phyloP scores from a whole-genome alignment of 257 asterid species.

The Verbena officinalis region DNA sequence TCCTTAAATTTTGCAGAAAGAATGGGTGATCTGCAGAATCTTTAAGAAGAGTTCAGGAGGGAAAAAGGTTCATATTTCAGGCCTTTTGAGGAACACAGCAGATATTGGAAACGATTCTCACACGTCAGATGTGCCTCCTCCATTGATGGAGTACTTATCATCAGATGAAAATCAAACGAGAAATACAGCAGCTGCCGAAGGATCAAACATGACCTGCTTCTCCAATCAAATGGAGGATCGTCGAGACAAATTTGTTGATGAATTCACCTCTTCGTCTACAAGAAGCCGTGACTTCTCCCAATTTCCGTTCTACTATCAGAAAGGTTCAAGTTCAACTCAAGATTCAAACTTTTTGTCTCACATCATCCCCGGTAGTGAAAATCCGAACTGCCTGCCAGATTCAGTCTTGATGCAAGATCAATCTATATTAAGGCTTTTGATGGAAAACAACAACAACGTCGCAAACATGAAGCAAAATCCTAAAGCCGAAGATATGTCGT shows the following conservation, averaged over 20 bases:
- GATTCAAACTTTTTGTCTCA: conserved; percentile 37
- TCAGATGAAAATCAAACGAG: conserved; percentile 37
- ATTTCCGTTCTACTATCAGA: conserved; percentile 27
- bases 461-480: conserved; percentile 10
- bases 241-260: conserved; percentile 20
- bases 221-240: conserved; percentile 53
- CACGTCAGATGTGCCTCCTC: conserved; percentile 57
- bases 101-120: conserved; percentile 22
- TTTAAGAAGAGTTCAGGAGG: conserved; percentile 70
- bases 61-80: conserved; percentile 63
- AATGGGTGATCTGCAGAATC: conserved; percentile 82
- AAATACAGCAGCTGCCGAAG: conserved; percentile 26
- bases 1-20: conserved; percentile 49
- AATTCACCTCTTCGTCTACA: conserved; percentile 34
- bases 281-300: conserved; percentile 32
- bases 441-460: conserved; percentile 39
- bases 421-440: conserved; percentile 42
- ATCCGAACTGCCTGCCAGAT: conserved; percentile 24
- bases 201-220: conserved; percentile 53
- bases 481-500: conserved; percentile 15
- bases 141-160: conserved; percentile 55
- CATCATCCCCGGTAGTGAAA: conserved; percentile 32
- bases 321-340: conserved; percentile 21
- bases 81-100: conserved; percentile 19
- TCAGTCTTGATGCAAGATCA: conserved; percentile 47